Evolutionary conservation across 805 yeast genomes (phyloP).

Genomic region (Lipomyces anomalus): DNA sequence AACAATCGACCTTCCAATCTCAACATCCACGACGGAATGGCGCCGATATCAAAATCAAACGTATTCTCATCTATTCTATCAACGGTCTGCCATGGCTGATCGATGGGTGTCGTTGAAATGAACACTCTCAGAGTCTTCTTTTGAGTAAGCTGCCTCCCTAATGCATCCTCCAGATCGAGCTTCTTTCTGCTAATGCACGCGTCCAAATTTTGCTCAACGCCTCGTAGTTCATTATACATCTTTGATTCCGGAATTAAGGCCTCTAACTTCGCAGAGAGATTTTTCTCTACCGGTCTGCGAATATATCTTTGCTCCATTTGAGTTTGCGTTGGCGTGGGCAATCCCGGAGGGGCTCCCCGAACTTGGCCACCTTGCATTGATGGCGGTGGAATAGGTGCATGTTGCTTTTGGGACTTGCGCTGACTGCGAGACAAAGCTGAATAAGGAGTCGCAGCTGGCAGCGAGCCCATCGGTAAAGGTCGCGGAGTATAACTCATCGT

Average conservation of each 20-base stretch:
- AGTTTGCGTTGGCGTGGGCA: slow-evolving; percentile 1
- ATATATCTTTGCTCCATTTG: slow-evolving; percentile 24
- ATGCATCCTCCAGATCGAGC: slow-evolving; percentile 73
- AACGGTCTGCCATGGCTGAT: slow-evolving; percentile 79
- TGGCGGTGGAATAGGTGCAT: slow-evolving; percentile 1
- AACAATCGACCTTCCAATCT: slow-evolving; percentile 81
- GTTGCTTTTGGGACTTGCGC: slow-evolving; percentile 30
- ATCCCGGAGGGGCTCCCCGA: not conserved
- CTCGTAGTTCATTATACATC: slow-evolving; percentile 61
- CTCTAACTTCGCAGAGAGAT: slow-evolving; percentile 44
- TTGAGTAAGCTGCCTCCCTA: slow-evolving; percentile 42
- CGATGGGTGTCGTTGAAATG: slow-evolving; percentile 72
- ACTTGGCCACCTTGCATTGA: not conserved
- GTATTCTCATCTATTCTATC: slow-evolving; percentile 29
- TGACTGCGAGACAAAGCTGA: slow-evolving; percentile 18
- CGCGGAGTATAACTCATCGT: not conserved
- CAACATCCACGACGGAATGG: slow-evolving; percentile 64
- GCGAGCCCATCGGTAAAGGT: too few relatives aligned
- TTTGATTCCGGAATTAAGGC: slow-evolving; percentile 62
- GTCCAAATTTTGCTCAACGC: slow-evolving; percentile 79
- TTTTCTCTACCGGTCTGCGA: slow-evolving; percentile 48
- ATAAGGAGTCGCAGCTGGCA: not conserved
- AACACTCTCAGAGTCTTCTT: slow-evolving; percentile 64
- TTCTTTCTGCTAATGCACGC: slow-evolving; percentile 75
- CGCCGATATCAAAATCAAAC: slow-evolving; percentile 32